A percentile compares a stretch with the other conserved stretches of the same genome.
Conservation (phyloP, 805 yeast genomes). For the Saturnispora hagleri region DNA sequence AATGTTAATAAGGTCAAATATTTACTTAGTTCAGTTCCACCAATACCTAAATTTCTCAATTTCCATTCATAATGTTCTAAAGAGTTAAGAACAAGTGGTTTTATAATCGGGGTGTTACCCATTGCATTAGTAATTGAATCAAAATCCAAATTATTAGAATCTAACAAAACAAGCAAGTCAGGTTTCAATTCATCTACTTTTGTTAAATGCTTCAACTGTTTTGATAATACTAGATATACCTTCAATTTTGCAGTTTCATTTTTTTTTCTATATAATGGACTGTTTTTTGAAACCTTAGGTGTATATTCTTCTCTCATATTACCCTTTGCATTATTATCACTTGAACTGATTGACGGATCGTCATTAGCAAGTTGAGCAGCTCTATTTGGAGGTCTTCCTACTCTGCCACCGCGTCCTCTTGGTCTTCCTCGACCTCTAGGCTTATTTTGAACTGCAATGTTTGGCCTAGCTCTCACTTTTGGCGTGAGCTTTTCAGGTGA, state of each 20-base stretch:
- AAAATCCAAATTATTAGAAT: conserved; percentile 25
- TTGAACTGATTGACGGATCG: neutral
- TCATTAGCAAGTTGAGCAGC: neutral
- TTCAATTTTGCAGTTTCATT: conserved; percentile 16
- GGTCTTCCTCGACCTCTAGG: conserved; percentile 5
- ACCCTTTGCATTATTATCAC: neutral
- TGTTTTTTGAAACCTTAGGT: conserved; percentile 26
- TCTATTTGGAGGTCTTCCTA: conserved; percentile 1
- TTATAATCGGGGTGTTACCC: conserved; percentile 34
- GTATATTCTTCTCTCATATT: conserved; percentile 24
- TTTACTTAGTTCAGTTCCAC: conserved; percentile 9
- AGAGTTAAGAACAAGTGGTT: conserved; percentile 36
- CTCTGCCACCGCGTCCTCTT: conserved; percentile 3
- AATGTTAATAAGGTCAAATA: conserved; percentile 17
- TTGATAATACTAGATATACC: conserved; percentile 36
- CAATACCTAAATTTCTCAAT: conserved; percentile 12
- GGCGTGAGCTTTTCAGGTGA: neutral
- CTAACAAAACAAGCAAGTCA: conserved; percentile 41
- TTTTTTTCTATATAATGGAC: conserved; percentile 16
- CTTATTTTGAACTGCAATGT: neutral
- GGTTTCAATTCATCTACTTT: conserved; percentile 28
- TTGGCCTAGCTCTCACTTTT: neutral
- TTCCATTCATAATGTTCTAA: conserved; percentile 32
- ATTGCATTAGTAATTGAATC: conserved; percentile 7
- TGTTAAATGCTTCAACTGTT: conserved; percentile 32